These are phyloP conservation scores for Neoboletus magnificus DNA, from an alignment of 768 basidiomycete species.

Conservation along the genomic window DNA sequence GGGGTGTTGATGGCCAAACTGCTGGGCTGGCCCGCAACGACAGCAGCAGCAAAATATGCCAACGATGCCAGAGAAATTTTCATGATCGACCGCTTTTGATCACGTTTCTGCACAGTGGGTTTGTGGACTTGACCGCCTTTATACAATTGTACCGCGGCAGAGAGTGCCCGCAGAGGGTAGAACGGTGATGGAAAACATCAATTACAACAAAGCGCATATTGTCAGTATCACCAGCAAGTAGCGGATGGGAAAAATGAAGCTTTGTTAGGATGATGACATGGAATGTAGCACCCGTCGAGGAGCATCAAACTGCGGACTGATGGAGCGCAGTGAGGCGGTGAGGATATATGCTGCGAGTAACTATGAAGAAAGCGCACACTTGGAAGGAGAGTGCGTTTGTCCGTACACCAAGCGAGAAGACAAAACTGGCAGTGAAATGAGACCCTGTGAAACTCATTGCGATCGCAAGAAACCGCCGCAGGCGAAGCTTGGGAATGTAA, in stretches of 20 bases:
- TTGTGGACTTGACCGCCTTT: not conserved
- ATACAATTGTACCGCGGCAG: not conserved
- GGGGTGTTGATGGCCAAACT: not conserved
- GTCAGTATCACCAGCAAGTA: not conserved
- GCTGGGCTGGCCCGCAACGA: not conserved
- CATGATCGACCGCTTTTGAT: not conserved
- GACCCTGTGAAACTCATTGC: not conserved
- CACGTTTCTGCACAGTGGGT: not conserved
- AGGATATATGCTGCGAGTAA: not conserved
- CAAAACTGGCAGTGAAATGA: not conserved
- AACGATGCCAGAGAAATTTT: not conserved
- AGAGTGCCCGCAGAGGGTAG: not conserved
- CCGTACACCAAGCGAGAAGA: not conserved
- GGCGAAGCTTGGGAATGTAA: not conserved
- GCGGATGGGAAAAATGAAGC: not conserved
- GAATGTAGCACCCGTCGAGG: too few species aligned
- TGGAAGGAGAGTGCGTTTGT: not conserved
- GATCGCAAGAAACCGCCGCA: not conserved
- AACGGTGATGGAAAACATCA: not conserved
- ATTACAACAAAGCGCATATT: not conserved
- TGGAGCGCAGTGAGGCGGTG: not conserved
- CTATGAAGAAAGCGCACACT: not conserved
- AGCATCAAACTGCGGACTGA: not conserved
- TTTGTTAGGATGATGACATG: not conserved
- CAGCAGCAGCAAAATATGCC: not conserved